Evolutionary conservation across 2,329 filamentous ascomycete species (phyloP).

Genomic region (Daldinia sp.): DNA sequence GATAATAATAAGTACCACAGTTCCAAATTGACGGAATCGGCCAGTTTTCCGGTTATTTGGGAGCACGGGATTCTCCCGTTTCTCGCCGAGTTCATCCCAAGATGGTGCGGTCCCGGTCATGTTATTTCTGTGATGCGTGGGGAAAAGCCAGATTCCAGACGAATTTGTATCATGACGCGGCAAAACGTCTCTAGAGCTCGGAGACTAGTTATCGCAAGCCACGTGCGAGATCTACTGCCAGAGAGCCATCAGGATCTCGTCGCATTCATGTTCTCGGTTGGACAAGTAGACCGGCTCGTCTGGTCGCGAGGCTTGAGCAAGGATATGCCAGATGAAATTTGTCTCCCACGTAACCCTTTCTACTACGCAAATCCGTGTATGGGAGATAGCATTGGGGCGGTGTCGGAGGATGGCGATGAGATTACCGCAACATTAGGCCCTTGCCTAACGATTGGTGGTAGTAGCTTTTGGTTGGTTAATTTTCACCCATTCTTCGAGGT

Average conservation of each 20-base stretch:
- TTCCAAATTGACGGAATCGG: slow-evolving; percentile 46
- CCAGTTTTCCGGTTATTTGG: slow-evolving; percentile 53
- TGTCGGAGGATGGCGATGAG: slow-evolving; percentile 44
- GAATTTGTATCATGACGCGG: slow-evolving; percentile 54
- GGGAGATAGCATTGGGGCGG: slow-evolving; percentile 56
- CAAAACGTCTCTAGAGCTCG: slow-evolving; percentile 48
- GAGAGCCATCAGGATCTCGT: slow-evolving; percentile 43
- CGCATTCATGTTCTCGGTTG: slow-evolving; percentile 51
- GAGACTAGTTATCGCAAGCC: slow-evolving; percentile 51
- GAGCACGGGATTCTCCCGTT: slow-evolving; percentile 56
- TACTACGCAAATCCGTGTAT: slow-evolving; percentile 54
- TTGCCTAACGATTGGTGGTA: slow-evolving; percentile 50
- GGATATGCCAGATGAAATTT: slow-evolving; percentile 53
- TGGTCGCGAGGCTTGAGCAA: slow-evolving; percentile 53
- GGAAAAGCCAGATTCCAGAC: slow-evolving; percentile 46
- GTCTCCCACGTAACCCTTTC: slow-evolving; percentile 53
- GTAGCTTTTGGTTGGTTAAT: slow-evolving; percentile 53
- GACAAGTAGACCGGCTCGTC: slow-evolving; percentile 49
- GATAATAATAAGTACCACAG: slow-evolving; percentile 42
- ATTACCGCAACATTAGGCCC: slow-evolving; percentile 55
- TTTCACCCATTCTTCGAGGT: slow-evolving; percentile 55
- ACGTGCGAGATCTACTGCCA: slow-evolving; percentile 54
- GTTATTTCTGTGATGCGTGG: slow-evolving; percentile 52
- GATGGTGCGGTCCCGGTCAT: slow-evolving; percentile 53
- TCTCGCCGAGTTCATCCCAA: slow-evolving; percentile 52